Evolutionary conservation across 768 basidiomycete species (phyloP), one percentile per base, ranked within the genome.

Genomic region (Candolleomyces aberdarensis): DNA sequence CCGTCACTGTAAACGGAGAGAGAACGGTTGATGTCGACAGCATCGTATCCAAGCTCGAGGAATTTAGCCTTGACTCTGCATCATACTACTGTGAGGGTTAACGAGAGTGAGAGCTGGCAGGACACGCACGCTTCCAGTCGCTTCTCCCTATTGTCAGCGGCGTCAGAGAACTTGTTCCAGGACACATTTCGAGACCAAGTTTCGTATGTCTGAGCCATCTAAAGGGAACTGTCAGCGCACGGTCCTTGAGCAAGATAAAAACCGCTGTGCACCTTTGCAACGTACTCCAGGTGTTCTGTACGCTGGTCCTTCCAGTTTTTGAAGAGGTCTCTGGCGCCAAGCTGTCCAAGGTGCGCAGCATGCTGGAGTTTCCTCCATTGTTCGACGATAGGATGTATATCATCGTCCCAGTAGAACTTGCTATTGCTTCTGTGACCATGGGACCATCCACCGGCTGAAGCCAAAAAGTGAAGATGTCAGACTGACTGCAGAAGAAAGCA

Each of bases 381-480:
- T 13, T 22, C 10, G 5, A 65, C 62, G 58, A 75, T 70, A 2
- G 64, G 48, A 8, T 65, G 51, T 19, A 78, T 67, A 54, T 77
- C 77, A 3, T 47, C 31, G 19, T 64, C 64, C 76, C 75, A 77
- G 62, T 71, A 77, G 51, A 68, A 77, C 41, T 67, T 66, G 54
- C 72, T 75, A 3, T 29, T 57, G 10, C 68, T 69, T 5, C 64
- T 50, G 51, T 69, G 62, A 1, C 70, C 69, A 60, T 71, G 69
- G 3, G 69, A 32, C 69, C 71, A 70, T 11, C 70, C 72, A 26
- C 71, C 69, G 32, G 70, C 75, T 76, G 36, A 7, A 36, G 36
- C 36, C 36, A 36, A 61, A 26, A 26, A 3, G 26, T 3, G 3
- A 26, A 26, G 26, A 26, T 26, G 26, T 26, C 26, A 26, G 26